Conservation (phyloP, 2,329 filamentous ascomycete genomes). For the Neophaeococcomyces aloes region DNA sequence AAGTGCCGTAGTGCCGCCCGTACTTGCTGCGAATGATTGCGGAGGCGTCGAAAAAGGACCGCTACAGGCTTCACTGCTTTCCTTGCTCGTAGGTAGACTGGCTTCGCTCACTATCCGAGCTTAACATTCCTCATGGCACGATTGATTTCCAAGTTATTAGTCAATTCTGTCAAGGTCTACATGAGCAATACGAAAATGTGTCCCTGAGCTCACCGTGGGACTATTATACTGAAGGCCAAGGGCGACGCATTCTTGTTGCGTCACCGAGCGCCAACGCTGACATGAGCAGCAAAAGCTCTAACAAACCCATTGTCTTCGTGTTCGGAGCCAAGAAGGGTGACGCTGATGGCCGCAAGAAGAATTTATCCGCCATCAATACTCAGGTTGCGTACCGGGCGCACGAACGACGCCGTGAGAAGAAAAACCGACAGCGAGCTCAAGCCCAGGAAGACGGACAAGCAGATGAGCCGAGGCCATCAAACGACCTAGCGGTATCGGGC, state of each 20-base stretch:
- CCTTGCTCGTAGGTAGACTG: not conserved
- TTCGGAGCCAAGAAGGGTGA: slow-evolving; percentile 7
- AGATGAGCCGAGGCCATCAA: not conserved
- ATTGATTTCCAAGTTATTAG: not conserved
- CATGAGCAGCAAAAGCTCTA: not conserved
- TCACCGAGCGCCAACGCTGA: slow-evolving; percentile 1
- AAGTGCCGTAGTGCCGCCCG: slow-evolving; percentile 1
- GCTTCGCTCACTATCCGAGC: not conserved
- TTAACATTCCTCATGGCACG: not conserved
- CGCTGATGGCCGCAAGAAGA: slow-evolving; percentile 5
- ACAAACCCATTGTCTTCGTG: slow-evolving; percentile 9
- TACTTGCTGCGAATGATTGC: not conserved
- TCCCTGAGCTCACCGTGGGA: not conserved
- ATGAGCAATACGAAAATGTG: not conserved
- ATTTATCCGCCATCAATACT: slow-evolving; percentile 8
- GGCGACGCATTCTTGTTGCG: slow-evolving; percentile 2
- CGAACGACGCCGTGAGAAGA: slow-evolving; percentile 8
- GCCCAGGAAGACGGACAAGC: slow-evolving; percentile 5
- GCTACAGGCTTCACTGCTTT: not conserved
- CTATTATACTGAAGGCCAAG: not conserved
- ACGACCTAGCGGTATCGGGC: not conserved
- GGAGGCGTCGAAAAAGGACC: not conserved
- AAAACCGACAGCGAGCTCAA: slow-evolving; percentile 5
- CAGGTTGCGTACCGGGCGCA: slow-evolving; percentile 7
- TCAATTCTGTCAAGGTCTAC: not conserved